These are phyloP conservation scores for Strobilomyces confusus DNA, from an alignment of 768 basidiomycete genomes.

Conservation along the genomic window DNA sequence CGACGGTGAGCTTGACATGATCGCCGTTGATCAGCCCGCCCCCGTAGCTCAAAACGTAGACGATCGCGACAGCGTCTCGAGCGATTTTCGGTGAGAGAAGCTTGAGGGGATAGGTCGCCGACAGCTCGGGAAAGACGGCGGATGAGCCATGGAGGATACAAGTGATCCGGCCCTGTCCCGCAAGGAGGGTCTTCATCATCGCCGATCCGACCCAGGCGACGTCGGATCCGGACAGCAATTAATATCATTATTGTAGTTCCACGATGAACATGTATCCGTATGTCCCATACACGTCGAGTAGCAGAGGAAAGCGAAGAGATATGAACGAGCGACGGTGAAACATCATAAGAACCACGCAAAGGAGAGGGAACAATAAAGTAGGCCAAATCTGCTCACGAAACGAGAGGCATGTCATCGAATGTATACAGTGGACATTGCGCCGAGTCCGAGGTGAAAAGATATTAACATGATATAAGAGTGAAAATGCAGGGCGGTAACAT, in stretches of 20 bases:
- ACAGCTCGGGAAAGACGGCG: conserved; percentile 68
- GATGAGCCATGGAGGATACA: conserved; percentile 49
- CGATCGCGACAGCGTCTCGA: conserved; percentile 52
- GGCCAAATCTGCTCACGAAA: conserved; percentile 24
- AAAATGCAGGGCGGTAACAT: conserved; percentile 1
- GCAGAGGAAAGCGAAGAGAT: conserved; percentile 13
- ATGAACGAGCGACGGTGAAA: conserved; percentile 22
- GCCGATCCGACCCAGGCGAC: background rate
- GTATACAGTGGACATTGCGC: conserved; percentile 19
- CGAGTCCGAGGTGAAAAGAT: conserved; percentile 18
- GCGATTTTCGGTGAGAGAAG: conserved; percentile 68
- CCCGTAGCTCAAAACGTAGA: conserved; percentile 84
- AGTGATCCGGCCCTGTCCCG: conserved; percentile 58
- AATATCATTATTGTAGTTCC: conserved; percentile 20
- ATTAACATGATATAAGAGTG: conserved; percentile 16
- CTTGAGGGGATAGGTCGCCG: conserved; percentile 84
- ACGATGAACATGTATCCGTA: conserved; percentile 33
- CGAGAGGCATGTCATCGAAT: conserved; percentile 23
- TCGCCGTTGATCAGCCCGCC: conserved; percentile 92
- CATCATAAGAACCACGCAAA: conserved; percentile 27
- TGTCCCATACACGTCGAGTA: conserved; percentile 37
- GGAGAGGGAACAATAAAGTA: conserved; percentile 26
- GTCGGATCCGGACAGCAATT: conserved; percentile 3
- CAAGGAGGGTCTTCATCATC: conserved; percentile 10
- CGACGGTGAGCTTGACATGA: conserved; percentile 55